Evolutionary conservation across 1,284 basidiomycete genomes (phyloP).

Genomic region (Austroboletus niveus): DNA sequence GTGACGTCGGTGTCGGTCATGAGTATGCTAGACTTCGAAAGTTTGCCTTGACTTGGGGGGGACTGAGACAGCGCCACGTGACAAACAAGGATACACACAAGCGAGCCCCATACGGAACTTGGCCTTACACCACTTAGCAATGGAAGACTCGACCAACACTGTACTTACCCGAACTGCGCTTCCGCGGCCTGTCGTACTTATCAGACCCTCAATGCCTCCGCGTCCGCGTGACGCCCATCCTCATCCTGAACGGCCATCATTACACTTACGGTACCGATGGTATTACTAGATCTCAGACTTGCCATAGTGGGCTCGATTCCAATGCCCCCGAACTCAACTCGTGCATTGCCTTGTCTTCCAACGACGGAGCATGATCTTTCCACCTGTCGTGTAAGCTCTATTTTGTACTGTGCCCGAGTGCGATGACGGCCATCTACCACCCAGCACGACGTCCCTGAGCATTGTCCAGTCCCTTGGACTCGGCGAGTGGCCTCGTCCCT

Average conservation of each 20-base stretch:
- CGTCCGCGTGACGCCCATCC: slow-evolving; percentile 24
- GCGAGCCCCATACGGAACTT: neutral
- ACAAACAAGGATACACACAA: slow-evolving; percentile 33
- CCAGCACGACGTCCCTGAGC: too few relatives aligned
- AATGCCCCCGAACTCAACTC: slow-evolving; percentile 19
- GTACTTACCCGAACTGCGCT: slow-evolving; percentile 1
- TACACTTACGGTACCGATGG: slow-evolving; percentile 32
- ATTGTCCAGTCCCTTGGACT: neutral
- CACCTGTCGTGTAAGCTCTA: slow-evolving; percentile 18
- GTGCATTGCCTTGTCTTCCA: slow-evolving; percentile 27
- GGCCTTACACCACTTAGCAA: neutral
- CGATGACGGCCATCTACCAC: neutral
- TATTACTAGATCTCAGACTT: slow-evolving; percentile 25
- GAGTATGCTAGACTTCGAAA: slow-evolving; percentile 17
- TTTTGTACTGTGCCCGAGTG: slow-evolving; percentile 2
- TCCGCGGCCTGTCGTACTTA: slow-evolving; percentile 1
- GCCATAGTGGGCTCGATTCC: slow-evolving; percentile 19
- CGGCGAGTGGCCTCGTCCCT: neutral
- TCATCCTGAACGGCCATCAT: slow-evolving; percentile 30
- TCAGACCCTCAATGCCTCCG: slow-evolving; percentile 15
- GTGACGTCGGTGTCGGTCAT: slow-evolving; percentile 39
- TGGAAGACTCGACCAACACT: slow-evolving; percentile 1
- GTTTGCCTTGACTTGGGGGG: slow-evolving; percentile 17
- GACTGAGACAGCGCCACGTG: slow-evolving; percentile 18
- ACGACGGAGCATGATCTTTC: slow-evolving; percentile 21